Evolutionary conservation across 2,329 filamentous ascomycete species (phyloP), one percentile per base, ranked within the genome.

Genomic region (Monilinia fructicola): DNA sequence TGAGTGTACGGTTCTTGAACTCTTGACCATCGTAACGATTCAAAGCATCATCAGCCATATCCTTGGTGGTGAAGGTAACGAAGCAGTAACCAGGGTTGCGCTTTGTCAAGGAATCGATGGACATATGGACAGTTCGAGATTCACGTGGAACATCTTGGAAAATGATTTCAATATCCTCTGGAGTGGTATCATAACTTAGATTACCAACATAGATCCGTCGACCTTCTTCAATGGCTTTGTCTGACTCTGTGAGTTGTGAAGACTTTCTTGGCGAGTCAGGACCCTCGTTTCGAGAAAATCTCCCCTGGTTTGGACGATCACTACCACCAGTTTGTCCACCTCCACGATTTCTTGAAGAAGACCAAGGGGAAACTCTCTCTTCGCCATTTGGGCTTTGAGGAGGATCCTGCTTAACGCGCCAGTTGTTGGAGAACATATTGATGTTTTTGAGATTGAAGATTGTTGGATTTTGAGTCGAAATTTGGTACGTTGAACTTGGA

Each of bases 61-160:
- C 84, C 55, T 81, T 81, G 56, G 80, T 82, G 55, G 77, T 76
- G 67, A 92, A 85, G 73, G 92, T 89, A 55, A 91, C 85, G 72
- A 92, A 92, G 78, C 89, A 92, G 78, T 91, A 91, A 48, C 87
- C 89, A 0, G 88, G 88, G 75, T 91, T 92, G 54, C 88, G 82
- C 52, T 83, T 85, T 40, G 84, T 89, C 76, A 89, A 85, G 1
- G 87, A 84, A 72, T 92, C 88, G 64, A 89, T 82, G 0, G 87
- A 87, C 72, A 92, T 88, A 75, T 89, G 86, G 70, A 91, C 84
- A 56, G 85, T 84, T 70, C 84, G 81, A 70, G 80, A 82, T 73
- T 78, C 74, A 67, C 73, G 68, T 66, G 78, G 76, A 28, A 77
- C 74, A 28, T 78, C 77, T 28, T 75, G 74, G 73, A 85, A 84